Evolutionary conservation across 257 asterid genomes (phyloP), one percentile per base, ranked within the genome.

Genomic region (Fraxinus americana): DNA sequence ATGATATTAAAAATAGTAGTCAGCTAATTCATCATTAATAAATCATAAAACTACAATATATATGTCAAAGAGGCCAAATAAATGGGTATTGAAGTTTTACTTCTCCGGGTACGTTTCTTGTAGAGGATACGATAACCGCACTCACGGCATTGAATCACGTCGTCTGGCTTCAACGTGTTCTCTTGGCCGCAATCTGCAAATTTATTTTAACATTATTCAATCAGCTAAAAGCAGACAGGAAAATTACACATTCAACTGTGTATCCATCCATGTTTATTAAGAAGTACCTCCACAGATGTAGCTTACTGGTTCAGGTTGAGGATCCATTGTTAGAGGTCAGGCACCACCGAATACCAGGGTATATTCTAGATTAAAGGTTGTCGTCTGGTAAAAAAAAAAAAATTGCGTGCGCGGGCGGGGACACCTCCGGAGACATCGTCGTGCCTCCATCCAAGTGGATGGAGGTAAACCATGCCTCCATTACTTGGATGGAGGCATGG

Each of bases 21-120:
- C 9, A 19, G 23, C 27, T 1, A 54, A 54, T 54, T 17, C 27
- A 54, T 6, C 65, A 17, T 52, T 52, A 14, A 52, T 14, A 1
- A 4, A 54, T 54, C 63, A 17, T 4, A 54, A 54, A 30, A 59
- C 27, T 11, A 23, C 16, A 1, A 10, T 16, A 6, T n/a, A n/a
- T 19, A 52, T 54, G 6, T 54, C 21, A 19, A 50, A 1, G n/a
- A 5, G n/a, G 35, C 45, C 16, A 23, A 10, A 66, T 29, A 21
- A 45, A 45, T 45, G 52, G 52, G 52, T n/a, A 7, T 8, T 12
- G 11, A 2, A 36, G 7, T 57, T 52, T 36, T 89, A 87, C 96
- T 92, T 87, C 94, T 81, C 79, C 96, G 97, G 63, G 96, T 92
- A n/a, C 98, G 94, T 78, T 93, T 93, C 93, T 93, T 93, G 91